Percentiles rank a stretch among this genome's conserved stretches.
Evolutionary conservation across 148 eudicot genomes (phyloP).

Genomic region (Chenopodium quinoa): DNA sequence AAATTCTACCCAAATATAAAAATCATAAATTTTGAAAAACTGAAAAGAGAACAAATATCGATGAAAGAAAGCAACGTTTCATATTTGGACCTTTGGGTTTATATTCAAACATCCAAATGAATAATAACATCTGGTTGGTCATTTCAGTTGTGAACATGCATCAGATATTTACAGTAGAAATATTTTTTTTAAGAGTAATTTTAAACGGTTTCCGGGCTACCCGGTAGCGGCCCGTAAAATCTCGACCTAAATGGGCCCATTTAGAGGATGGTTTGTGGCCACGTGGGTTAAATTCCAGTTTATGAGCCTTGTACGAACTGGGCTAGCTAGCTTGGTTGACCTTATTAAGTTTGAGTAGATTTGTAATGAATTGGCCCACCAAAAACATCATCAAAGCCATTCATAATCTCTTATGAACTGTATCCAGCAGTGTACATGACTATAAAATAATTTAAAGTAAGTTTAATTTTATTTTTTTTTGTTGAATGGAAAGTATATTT

Average conservation of each 20-base stretch:
- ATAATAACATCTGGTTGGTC: neutral
- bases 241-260: neutral
- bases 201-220: neutral
- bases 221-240: neutral
- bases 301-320: neutral
- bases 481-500: too few species aligned
- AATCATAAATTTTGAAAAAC: neutral
- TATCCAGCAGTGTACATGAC: too few species aligned
- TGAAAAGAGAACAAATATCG: neutral
- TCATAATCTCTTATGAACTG: too few species aligned
- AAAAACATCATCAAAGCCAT: too few species aligned
- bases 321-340: neutral
- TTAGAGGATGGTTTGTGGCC: neutral
- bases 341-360: too few species aligned
- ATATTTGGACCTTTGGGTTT: neutral
- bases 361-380: too few species aligned
- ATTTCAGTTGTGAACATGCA: neutral
- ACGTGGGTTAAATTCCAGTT: too few species aligned
- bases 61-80: conserved; percentile 4
- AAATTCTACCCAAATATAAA: too few species aligned
- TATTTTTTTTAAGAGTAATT: neutral
- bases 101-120: neutral
- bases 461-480: too few species aligned
- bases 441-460: too few species aligned
- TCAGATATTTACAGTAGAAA: too few species aligned